Evolutionary conservation across 1,284 basidiomycete genomes (phyloP), one percentile per base, ranked within the genome.

Genomic region (Moesziomyces globuligerus): DNA sequence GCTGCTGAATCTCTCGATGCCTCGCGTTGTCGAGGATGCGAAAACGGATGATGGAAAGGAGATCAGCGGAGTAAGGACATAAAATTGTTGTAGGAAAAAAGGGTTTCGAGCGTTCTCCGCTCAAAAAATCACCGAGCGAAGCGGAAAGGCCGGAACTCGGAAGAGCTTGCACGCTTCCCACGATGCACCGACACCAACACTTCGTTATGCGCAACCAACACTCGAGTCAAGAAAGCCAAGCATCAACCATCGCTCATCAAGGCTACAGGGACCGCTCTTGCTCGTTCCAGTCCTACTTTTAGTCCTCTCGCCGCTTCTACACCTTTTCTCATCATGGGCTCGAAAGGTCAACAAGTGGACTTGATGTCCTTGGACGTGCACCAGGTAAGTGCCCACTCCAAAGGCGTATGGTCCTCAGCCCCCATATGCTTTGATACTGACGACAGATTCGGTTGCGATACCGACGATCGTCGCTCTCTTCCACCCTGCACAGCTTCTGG

Each of bases 261-360:
- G n/a, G n/a, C n/a, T n/a, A n/a, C n/a, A n/a, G n/a, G n/a, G n/a
- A n/a, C n/a, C n/a, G n/a, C n/a, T n/a, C n/a, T n/a, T n/a, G n/a
- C n/a, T n/a, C n/a, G n/a, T n/a, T n/a, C n/a, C n/a, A n/a, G n/a
- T n/a, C n/a, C n/a, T n/a, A n/a, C n/a, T n/a, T n/a, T n/a, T n/a
- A n/a, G n/a, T n/a, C 36, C 24, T 21, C 41, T 42, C 34, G 6
- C 36, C 26, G n/a, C n/a, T n/a, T n/a, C n/a, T n/a, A n/a, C n/a
- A n/a, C 36, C 24, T 21, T 29, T 42, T 32, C 3, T 26, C 26
- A 64, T 23, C 43, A 62, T 65, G 55, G 64, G 58, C 10, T 64
- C 70, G n/a, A 67, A 69, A 37, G 70, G 66, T 32, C 71, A 76
- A 39, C 71, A 72, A 32, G 75, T 76, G 43, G 75, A 72, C 55